Evolutionary conservation across 1,284 basidiomycete genomes (phyloP), one percentile per base, ranked within the genome.

Genomic region (Phlebopus sp.): DNA sequence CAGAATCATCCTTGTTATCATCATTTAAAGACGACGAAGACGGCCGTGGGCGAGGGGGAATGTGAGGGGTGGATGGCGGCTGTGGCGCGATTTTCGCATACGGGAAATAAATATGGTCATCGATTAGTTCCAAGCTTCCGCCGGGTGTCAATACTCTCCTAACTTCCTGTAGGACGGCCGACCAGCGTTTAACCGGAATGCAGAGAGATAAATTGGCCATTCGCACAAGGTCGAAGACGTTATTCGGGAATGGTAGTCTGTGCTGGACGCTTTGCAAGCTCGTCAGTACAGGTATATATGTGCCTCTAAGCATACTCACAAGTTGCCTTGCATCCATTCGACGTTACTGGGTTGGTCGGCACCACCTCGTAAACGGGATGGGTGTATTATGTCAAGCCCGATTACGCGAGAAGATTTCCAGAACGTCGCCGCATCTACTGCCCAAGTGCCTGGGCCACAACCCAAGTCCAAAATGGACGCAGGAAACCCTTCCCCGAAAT

Each of bases 361-460:
- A 23, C 63, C 53, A 46, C 50, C 69, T 53, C 52, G 67, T 64
- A 53, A 55, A 51, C 41, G 59, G n/a, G 66, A 69, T 41, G 79
- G 63, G 57, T 84, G 75, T 13, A 86, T 71, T 30, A 89, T 63
- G 58, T 89, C 85, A 32, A 87, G 71, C 1, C 81, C 86, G 14
- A 76, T 78, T 44, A 89, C 72, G 18, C 71, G 71, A 14, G 78
- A 67, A 30, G 70, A 62, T 30, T 70, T 74, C 86, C 86, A 90
- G n/a, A 67, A 57, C 15, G 60, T 68, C 7, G 84, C 77, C 3
- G 85, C 81, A 37, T 80, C 71, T 0, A 78, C 54, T 2, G 79
- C 70, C 86, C 86, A 90, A 36, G 74, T 58, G 1, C 86, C 86
- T 44, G 75, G 59, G 4, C 86, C 86, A 64, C 85, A 88, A 5